A percentile compares a stretch with the other conserved stretches of the same genome.
Evolutionary conservation across 2,329 filamentous ascomycete genomes (phyloP).

Genomic region (Talaromyces sp.): DNA sequence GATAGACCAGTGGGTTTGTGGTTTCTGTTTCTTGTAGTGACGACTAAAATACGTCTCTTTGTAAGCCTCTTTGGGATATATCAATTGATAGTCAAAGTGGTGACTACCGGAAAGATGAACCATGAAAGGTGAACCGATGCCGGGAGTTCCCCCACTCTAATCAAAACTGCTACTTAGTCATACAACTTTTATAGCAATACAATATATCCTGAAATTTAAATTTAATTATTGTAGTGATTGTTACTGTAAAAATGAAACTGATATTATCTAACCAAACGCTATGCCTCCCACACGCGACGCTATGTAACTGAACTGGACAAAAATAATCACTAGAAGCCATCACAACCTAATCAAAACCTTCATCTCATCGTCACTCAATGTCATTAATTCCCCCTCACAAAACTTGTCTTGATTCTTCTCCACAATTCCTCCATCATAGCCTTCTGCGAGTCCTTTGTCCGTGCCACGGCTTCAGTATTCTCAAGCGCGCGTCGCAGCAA

Average conservation of each 20-base stretch:
- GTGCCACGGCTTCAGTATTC: slow-evolving; percentile 59
- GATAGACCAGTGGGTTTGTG: not conserved
- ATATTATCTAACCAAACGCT: not conserved
- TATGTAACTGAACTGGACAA: not conserved
- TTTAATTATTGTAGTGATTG: not conserved
- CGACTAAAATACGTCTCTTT: not conserved
- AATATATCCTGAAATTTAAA: not conserved
- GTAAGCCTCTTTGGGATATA: not conserved
- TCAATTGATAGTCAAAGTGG: no score
- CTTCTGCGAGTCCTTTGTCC: slow-evolving; percentile 43
- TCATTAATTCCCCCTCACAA: not conserved
- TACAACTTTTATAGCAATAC: no score
- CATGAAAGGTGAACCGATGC: not conserved
- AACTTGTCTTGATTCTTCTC: slow-evolving; percentile 18
- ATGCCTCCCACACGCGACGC: not conserved
- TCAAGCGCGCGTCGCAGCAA: slow-evolving; percentile 63
- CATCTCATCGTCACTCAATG: not conserved
- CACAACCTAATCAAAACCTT: not conserved
- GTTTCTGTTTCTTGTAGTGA: not conserved
- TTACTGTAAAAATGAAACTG: not conserved
- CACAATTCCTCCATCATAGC: slow-evolving; percentile 32
- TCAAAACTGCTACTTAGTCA: not conserved
- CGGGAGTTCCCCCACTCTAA: not conserved
- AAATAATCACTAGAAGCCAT: not conserved
- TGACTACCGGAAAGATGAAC: not conserved